Evolutionary conservation across 1,139 yeast genomes (phyloP).

Genomic region (Geotrichum klebahnii): DNA sequence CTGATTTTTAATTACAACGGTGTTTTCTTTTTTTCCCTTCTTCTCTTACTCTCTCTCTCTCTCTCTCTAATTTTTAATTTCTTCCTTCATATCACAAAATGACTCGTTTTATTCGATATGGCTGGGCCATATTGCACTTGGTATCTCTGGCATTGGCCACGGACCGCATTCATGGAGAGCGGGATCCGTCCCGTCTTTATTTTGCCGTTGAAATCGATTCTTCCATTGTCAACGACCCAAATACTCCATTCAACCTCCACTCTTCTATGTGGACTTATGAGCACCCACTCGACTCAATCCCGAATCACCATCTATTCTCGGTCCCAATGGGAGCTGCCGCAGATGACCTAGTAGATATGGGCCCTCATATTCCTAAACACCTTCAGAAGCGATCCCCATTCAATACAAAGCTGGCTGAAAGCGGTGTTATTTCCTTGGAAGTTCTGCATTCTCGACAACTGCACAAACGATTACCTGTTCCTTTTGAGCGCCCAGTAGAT

Average conservation of each 20-base stretch:
- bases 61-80: constrained; percentile 2
- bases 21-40: too few species aligned
- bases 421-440: constrained; percentile 20
- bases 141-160: constrained; percentile 8
- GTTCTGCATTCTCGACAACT: constrained; percentile 14
- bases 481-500: constrained; percentile 24
- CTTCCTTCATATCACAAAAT: constrained; percentile 5
- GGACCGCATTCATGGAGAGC: constrained; percentile 10
- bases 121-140: constrained; percentile 15
- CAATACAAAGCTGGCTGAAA: background rate
- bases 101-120: constrained; percentile 16
- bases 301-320: constrained; percentile 38
- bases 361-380: constrained; percentile 15
- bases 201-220: constrained; percentile 34
- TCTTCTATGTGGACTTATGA: constrained; percentile 32
- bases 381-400: constrained; percentile 5
- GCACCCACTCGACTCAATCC: constrained; percentile 34
- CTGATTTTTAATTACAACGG: too few species aligned
- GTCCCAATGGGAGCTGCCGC: constrained; percentile 26
- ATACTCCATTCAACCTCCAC: background rate
- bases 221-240: constrained; percentile 20
- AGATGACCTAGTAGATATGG: constrained; percentile 9
- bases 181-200: constrained; percentile 26
- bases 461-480: constrained; percentile 18
- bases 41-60: too few species aligned